Percentiles rank a stretch among this genome's conserved stretches.
These are phyloP conservation scores for Talaromyces verruculosus DNA, from an alignment of 2,329 filamentous ascomycete species.

Conservation along the genomic window DNA sequence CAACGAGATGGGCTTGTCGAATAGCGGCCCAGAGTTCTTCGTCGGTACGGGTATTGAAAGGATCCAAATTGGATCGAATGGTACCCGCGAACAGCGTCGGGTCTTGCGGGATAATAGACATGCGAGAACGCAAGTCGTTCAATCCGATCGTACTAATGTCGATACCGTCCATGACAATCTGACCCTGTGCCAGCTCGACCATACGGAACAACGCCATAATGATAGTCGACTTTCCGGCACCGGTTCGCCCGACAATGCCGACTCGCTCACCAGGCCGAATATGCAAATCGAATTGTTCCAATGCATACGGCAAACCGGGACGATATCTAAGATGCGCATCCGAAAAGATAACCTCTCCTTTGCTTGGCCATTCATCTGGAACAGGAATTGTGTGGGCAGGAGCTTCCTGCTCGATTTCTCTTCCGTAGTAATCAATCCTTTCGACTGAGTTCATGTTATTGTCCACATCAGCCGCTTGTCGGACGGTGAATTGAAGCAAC, in stretches of 20 bases:
- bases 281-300: slow-evolving; percentile 21
- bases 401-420: slow-evolving; percentile 58
- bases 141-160: slow-evolving; percentile 21
- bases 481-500: slow-evolving; percentile 93
- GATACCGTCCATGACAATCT: slow-evolving; percentile 21
- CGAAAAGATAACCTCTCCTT: slow-evolving; percentile 20
- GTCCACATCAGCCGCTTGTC: slow-evolving; percentile 90
- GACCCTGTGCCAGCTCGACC: slow-evolving; percentile 20
- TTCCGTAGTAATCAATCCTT: slow-evolving; percentile 84
- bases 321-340: slow-evolving; percentile 22
- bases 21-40: slow-evolving; percentile 20
- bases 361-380: slow-evolving; percentile 33
- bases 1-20: slow-evolving; percentile 24
- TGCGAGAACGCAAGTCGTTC: slow-evolving; percentile 20
- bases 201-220: slow-evolving; percentile 25
- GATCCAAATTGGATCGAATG: slow-evolving; percentile 22
- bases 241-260: slow-evolving; percentile 27
- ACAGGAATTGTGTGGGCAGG: slow-evolving; percentile 31
- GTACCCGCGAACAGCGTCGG: slow-evolving; percentile 23
- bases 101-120: slow-evolving; percentile 23
- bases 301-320: slow-evolving; percentile 20
- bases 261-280: slow-evolving; percentile 20
- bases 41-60: slow-evolving; percentile 22
- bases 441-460: slow-evolving; percentile 60
- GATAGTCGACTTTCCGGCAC: slow-evolving; percentile 27